A percentile compares a stretch with the other conserved stretches of the same genome.
Evolutionary conservation across 345 rosid genomes (phyloP).

Genomic region (Cardiospermum halicacabum): DNA sequence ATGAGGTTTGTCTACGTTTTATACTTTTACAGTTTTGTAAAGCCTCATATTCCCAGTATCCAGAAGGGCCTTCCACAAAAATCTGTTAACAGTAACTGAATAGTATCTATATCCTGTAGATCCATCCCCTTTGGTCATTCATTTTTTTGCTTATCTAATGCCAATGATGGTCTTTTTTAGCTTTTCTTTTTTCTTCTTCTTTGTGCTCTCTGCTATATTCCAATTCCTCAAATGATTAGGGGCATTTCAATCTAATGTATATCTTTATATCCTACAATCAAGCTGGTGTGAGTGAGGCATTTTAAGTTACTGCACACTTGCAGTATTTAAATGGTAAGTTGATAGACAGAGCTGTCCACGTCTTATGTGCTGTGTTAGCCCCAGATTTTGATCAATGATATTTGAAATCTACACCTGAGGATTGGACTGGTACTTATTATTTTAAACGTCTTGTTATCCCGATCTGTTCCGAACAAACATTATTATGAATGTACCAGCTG

Average conservation of each 20-base stretch:
- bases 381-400: not conserved
- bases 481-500: not conserved
- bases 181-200: not conserved
- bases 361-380: not conserved
- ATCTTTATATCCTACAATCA: not conserved
- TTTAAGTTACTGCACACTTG: not conserved
- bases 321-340: not conserved
- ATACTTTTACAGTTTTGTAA: not conserved
- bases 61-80: not conserved
- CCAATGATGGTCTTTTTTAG: not conserved
- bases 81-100: not conserved
- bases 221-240: not conserved
- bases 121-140: not conserved
- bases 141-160: not conserved
- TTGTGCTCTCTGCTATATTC: not conserved
- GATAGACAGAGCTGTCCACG: not conserved
- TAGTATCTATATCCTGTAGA: not conserved
- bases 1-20: not conserved
- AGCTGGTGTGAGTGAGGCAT: not conserved
- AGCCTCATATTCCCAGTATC: not conserved
- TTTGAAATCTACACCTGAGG: not conserved
- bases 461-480: slow-evolving; percentile 5
- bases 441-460: not conserved
- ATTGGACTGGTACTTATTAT: not conserved
- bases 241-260: not conserved